These are phyloP conservation scores for Suillus subalutaceus DNA, from an alignment of 768 basidiomycete species.

Conservation along the genomic window DNA sequence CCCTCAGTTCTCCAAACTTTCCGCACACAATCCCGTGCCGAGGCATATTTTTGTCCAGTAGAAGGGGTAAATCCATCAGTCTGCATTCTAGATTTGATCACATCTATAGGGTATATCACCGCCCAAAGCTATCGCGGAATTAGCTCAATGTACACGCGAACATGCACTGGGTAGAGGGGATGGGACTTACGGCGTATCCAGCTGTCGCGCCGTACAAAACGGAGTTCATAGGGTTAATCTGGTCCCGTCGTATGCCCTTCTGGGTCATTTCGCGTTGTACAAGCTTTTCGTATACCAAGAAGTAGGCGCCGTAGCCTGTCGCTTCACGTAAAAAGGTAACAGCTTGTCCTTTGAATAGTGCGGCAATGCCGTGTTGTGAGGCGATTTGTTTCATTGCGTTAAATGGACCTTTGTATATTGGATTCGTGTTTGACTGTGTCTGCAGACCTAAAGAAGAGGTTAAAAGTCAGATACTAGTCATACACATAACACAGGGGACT, in stretches of 20 bases:
- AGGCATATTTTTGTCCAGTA: conserved; percentile 80
- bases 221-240: conserved; percentile 77
- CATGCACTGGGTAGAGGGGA: neutral
- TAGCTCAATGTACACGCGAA: conserved; percentile 12
- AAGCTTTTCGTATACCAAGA: conserved; percentile 90
- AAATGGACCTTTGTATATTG: conserved; percentile 78
- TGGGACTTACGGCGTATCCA: conserved; percentile 78
- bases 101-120: conserved; percentile 94
- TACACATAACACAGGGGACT: conserved; percentile 30
- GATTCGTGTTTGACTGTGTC: conserved; percentile 82
- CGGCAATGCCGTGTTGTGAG: conserved; percentile 71
- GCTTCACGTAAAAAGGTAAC: conserved; percentile 87
- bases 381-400: conserved; percentile 90
- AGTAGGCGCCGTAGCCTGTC: conserved; percentile 84
- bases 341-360: conserved; percentile 91
- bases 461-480: neutral
- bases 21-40: conserved; percentile 80
- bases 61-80: conserved; percentile 84
- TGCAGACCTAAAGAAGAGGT: conserved; percentile 67
- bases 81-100: conserved; percentile 96
- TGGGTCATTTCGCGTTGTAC: conserved; percentile 83
- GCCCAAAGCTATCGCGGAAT: conserved; percentile 68
- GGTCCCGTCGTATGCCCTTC: conserved; percentile 71
- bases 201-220: conserved; percentile 90
- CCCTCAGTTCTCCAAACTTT: conserved; percentile 87